Evolutionary conservation across 495 filamentous ascomycete genomes (phyloP).

Genomic region (Clavariopsis aquatica): DNA sequence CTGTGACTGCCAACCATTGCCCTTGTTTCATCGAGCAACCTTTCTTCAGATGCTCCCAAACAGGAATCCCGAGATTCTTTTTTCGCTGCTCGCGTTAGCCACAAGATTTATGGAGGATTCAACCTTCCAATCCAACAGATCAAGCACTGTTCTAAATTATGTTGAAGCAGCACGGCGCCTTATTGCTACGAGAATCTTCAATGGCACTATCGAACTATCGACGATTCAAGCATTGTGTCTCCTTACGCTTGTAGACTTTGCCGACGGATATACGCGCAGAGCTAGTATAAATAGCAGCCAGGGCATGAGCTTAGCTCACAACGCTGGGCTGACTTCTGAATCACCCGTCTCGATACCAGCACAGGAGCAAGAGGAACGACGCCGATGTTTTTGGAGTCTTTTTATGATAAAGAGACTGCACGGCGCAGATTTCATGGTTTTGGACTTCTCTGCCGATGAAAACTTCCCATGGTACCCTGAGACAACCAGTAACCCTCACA

Average conservation of each 20-base stretch:
- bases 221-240: neutral
- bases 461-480: slow-evolving; percentile 1
- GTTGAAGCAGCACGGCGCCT: neutral
- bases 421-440: neutral
- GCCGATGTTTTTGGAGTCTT: neutral
- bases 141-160: neutral
- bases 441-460: neutral
- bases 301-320: neutral
- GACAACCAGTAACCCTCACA: neutral
- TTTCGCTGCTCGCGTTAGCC: neutral
- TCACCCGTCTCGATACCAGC: neutral
- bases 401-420: neutral
- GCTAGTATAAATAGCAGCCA: neutral
- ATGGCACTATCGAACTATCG: neutral
- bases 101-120: neutral
- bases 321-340: neutral
- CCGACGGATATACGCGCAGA: neutral
- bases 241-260: neutral
- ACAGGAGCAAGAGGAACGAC: neutral
- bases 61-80: neutral
- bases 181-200: neutral
- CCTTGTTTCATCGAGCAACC: neutral
- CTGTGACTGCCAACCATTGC: neutral
- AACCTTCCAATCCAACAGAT: neutral
- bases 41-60: neutral